Conservation (phyloP, 768 basidiomycete species). For the Mycena galopus region DNA sequence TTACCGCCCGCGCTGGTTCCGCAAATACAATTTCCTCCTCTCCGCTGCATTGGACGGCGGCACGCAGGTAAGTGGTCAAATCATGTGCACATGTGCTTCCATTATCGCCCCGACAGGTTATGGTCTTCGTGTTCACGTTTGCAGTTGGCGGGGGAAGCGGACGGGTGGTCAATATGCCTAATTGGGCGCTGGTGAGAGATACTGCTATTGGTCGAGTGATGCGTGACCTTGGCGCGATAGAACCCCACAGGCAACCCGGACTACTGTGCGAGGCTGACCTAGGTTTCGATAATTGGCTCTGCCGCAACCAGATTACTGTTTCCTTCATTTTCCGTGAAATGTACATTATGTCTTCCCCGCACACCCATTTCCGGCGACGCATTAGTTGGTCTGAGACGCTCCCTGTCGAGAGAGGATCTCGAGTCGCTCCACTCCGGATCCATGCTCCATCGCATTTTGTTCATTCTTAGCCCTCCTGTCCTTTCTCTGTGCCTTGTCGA, state of each 20-base stretch:
- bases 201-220: background rate
- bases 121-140: slow-evolving; percentile 66
- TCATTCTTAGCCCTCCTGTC: too few species aligned
- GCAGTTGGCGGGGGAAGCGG: slow-evolving; percentile 64
- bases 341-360: too few species aligned
- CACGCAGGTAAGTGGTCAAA: slow-evolving; percentile 50
- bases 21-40: slow-evolving; percentile 57
- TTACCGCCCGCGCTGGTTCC: slow-evolving; percentile 61
- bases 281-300: too few species aligned
- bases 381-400: too few species aligned
- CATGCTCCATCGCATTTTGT: too few species aligned
- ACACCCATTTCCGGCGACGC: too few species aligned
- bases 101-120: slow-evolving; percentile 61
- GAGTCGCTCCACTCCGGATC: too few species aligned
- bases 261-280: background rate
- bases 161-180: slow-evolving; percentile 50
- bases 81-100: slow-evolving; percentile 53
- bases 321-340: too few species aligned
- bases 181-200: slow-evolving; percentile 53
- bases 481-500: too few species aligned
- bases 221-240: background rate
- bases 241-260: background rate
- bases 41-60: slow-evolving; percentile 55
- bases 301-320: too few species aligned
- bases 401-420: too few species aligned